A percentile compares a stretch with the other conserved stretches of the same genome.
These are phyloP conservation scores for Sporisorium graminicola DNA, from an alignment of 1,284 basidiomycete genomes.

Conservation along the genomic window DNA sequence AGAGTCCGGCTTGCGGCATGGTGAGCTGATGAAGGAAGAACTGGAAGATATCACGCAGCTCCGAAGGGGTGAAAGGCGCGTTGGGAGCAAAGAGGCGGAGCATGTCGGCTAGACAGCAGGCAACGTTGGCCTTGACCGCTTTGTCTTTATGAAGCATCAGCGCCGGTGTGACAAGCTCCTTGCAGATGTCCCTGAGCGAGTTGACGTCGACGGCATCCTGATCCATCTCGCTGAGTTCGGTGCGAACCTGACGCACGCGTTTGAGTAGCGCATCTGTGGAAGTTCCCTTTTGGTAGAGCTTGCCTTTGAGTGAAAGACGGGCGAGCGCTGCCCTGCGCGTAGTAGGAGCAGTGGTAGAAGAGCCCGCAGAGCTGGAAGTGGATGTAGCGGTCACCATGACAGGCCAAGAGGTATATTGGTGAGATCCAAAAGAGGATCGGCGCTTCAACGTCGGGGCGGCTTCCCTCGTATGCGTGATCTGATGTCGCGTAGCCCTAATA, in stretches of 20 bases:
- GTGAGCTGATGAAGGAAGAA: constrained; percentile 75
- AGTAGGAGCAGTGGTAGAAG: constrained; percentile 17
- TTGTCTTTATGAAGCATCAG: constrained; percentile 92
- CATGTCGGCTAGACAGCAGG: constrained; percentile 93
- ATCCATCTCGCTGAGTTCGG: constrained; percentile 84
- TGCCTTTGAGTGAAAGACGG: constrained; percentile 54
- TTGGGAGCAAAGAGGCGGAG: constrained; percentile 94
- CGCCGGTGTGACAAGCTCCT: constrained; percentile 83
- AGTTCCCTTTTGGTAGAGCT: constrained; percentile 51
- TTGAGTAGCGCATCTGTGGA: constrained; percentile 60
- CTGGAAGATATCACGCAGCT: constrained; percentile 74
- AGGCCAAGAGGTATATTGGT: not conserved
- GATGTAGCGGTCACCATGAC: constrained; percentile 34
- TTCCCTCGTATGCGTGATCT: not conserved
- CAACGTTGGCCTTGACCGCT: constrained; percentile 91
- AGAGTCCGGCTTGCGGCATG: constrained; percentile 46
- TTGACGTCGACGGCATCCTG: constrained; percentile 85
- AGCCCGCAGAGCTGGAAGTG: constrained; percentile 25
- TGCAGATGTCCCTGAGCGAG: constrained; percentile 79
- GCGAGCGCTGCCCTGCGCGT: constrained; percentile 39
- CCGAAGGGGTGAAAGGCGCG: constrained; percentile 89
- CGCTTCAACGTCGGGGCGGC: not conserved
- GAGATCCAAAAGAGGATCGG: too few relatives aligned
- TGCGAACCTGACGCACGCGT: constrained; percentile 48
- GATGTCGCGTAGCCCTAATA: too few relatives aligned